Evolutionary conservation across 2,329 filamentous ascomycete species (phyloP), one percentile per base, ranked within the genome.

Genomic region (Karstenula rhodostoma): DNA sequence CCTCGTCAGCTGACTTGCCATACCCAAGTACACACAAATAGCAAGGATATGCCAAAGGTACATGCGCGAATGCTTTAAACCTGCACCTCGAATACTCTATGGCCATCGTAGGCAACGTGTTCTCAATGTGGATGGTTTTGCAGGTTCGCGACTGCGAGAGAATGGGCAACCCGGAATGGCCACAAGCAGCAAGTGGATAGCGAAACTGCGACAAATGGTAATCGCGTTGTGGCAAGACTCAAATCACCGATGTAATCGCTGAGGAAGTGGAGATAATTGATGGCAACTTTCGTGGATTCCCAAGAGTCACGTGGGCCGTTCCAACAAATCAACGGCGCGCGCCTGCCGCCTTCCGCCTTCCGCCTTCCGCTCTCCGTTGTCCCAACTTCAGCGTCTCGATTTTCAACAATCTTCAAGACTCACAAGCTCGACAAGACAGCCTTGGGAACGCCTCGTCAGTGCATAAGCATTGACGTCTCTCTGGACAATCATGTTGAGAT

Each of bases 401-500:
- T n/a, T 19, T 40, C 25, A 19, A 29, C 32, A 42, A 10, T 23
- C 42, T 52, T 58, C n/a, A 47, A 29, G 27, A 46, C 49, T 27
- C 22, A 46, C 55, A 60, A 56, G 59, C 56, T 59, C 48, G 33
- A 7, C 52, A 52, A 59, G 43, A 53, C 35, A 37, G 55, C 48
- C 60, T 65, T 54, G 58, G 19, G 48, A 55, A 56, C 59, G 47
- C 53, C 59, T 56, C 57, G 13, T 52, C 35, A 60, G 25, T 29
- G 57, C 62, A 57, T 59, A 27, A 56, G 40, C 29, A 58, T 58
- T 48, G 27, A 56, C 29, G 17, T 48, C 46, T 12, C 13, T 29
- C 51, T 33, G 5, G 33, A 35, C 25, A 2, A 35, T 29, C 32
- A 37, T 33, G 43, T 27, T 25, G 42, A 44, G 40, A 49, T 40